These are phyloP conservation scores for Solanum peruvianum DNA, from an alignment of 257 asterid species.

Conservation along the genomic window DNA sequence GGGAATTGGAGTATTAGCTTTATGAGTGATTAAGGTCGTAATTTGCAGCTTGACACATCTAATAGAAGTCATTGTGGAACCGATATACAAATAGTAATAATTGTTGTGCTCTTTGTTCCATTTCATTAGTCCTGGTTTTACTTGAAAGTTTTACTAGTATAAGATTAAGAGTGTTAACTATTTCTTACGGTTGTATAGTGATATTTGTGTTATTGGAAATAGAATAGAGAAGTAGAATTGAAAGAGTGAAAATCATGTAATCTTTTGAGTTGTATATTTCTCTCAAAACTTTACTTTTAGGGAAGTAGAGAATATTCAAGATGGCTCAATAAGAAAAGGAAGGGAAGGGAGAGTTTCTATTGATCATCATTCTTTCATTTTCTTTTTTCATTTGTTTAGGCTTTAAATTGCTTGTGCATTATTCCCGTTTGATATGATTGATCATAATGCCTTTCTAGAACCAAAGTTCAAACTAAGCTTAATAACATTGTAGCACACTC, in stretches of 20 bases:
- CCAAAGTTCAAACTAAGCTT: neutral
- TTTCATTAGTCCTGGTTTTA: neutral
- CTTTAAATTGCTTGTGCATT: neutral
- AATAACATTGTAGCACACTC: neutral
- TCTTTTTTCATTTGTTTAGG: neutral
- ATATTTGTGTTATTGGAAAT: neutral
- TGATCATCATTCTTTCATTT: neutral
- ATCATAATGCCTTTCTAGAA: neutral
- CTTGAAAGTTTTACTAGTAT: neutral
- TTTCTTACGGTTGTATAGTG: neutral
- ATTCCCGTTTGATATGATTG: neutral
- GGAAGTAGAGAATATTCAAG: neutral
- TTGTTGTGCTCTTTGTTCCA: neutral
- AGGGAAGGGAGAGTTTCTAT: neutral
- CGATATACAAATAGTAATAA: neutral
- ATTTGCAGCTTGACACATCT: neutral
- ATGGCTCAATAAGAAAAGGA: neutral
- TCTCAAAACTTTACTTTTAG: neutral
- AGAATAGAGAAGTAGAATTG: neutral
- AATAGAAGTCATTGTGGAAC: neutral
- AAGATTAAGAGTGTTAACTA: neutral
- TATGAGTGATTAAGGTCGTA: neutral
- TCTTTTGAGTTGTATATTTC: neutral
- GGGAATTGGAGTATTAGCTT: neutral
- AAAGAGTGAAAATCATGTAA: neutral